These are phyloP conservation scores for Tagetes erecta DNA, from an alignment of 129 eudicot genomes.

Conservation along the genomic window DNA sequence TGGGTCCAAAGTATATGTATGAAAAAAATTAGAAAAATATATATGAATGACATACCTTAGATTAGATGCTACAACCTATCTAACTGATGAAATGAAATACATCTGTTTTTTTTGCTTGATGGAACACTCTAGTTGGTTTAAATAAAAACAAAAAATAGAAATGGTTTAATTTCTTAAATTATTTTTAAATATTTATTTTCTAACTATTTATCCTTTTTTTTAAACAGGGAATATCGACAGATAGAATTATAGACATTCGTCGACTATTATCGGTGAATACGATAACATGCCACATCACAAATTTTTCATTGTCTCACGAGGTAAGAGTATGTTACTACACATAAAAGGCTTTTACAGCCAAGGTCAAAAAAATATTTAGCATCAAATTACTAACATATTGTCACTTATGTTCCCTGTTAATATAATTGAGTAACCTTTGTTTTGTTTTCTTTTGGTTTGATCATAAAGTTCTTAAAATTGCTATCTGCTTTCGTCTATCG, in stretches of 20 bases:
- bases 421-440: no score
- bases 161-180: background rate
- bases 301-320: conserved; percentile 89
- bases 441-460: no score
- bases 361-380: background rate
- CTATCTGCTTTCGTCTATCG: no score
- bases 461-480: background rate
- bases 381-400: background rate
- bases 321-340: conserved; percentile 34
- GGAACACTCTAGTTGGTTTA: background rate
- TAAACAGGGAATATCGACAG: conserved; percentile 93
- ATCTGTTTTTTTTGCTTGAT: background rate
- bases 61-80: background rate
- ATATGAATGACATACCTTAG: background rate
- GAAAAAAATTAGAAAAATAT: background rate
- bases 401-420: no score
- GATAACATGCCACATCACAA: conserved; percentile 71
- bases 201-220: background rate
- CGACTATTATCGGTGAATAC: conserved; percentile 74
- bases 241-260: conserved; percentile 86
- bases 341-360: background rate
- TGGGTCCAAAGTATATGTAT: background rate
- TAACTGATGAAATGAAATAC: no score
- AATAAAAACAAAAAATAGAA: background rate
- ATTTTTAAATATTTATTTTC: background rate